Conservation (phyloP, 768 basidiomycete genomes). For the Tricholoma hemisulphureum region DNA sequence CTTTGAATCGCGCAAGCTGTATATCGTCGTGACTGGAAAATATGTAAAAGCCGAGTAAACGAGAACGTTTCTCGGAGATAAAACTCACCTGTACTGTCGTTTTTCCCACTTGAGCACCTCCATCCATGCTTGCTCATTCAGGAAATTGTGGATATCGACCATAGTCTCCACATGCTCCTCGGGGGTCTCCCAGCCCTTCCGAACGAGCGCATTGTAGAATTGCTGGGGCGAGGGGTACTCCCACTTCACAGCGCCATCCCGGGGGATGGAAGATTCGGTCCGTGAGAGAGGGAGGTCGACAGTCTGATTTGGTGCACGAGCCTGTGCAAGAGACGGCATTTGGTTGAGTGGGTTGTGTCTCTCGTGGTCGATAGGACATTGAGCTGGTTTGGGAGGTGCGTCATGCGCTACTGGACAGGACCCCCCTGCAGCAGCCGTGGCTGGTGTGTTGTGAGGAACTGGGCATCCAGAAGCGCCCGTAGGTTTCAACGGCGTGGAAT, state of each 20-base stretch:
- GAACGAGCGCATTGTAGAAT: slow-evolving; percentile 93
- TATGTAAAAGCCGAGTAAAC: slow-evolving; percentile 3
- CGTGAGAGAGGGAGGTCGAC: slow-evolving; percentile 69
- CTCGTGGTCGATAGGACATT: slow-evolving; percentile 65
- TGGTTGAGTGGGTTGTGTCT: slow-evolving; percentile 74
- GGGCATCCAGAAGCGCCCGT: slow-evolving; percentile 35
- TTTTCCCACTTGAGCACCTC: slow-evolving; percentile 95
- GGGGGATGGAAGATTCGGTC: slow-evolving; percentile 82
- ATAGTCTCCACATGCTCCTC: slow-evolving; percentile 95
- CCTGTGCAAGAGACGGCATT: slow-evolving; percentile 83
- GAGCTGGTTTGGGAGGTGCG: slow-evolving; percentile 35
- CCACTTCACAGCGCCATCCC: slow-evolving; percentile 62
- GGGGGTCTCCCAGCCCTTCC: slow-evolving; percentile 97
- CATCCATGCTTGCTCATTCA: slow-evolving; percentile 96
- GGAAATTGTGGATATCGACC: slow-evolving; percentile 97
- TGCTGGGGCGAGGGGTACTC: slow-evolving; percentile 98
- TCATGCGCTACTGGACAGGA: slow-evolving; percentile 47
- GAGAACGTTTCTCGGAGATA: background rate
- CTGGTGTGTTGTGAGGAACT: slow-evolving; percentile 35
- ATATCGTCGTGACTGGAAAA: slow-evolving; percentile 60
- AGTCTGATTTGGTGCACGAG: slow-evolving; percentile 55
- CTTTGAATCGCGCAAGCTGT: slow-evolving; percentile 81
- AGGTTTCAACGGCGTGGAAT: slow-evolving; percentile 14
- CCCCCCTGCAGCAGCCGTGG: slow-evolving; percentile 17
- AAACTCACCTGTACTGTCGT: slow-evolving; percentile 57